Conservation (phyloP, 169 alveolate species). For the Plasmodium vivax region DNA sequence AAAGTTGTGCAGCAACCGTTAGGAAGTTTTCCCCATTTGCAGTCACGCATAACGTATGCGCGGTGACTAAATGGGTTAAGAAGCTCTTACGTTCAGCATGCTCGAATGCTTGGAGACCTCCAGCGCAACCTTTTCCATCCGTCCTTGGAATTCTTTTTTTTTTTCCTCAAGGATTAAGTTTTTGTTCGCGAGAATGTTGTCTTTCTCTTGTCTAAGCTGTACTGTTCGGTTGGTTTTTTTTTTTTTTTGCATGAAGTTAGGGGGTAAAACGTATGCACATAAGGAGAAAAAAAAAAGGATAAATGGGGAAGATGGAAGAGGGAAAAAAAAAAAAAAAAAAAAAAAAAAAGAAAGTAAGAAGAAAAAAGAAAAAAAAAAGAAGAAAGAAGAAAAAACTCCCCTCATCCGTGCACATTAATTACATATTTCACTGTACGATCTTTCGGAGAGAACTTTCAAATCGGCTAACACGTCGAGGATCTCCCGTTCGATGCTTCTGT, state of each 20-base stretch:
- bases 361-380: neutral
- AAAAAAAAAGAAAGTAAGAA: neutral
- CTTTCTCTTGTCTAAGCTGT: constrained; percentile 50
- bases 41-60: neutral
- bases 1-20: neutral
- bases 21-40: neutral
- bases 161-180: constrained; percentile 32
- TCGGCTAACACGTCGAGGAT: constrained; percentile 50
- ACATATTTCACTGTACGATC: constrained; percentile 70
- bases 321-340: neutral
- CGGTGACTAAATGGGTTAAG: neutral
- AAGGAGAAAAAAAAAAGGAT: neutral
- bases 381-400: neutral
- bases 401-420: neutral
- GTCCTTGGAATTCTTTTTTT: constrained; percentile 30
- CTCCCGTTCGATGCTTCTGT: constrained; percentile 43
- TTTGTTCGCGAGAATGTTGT: constrained; percentile 32
- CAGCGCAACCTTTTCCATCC: constrained; percentile 23
- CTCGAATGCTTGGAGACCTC: constrained; percentile 41
- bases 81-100: constrained; percentile 50
- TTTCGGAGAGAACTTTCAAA: constrained; percentile 45
- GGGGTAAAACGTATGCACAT: neutral
- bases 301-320: neutral
- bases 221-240: constrained; percentile 42
- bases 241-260: neutral